phyloP scores from a whole-genome alignment of 2,329 filamentous ascomycete genomes.

The Ustilaginoidea virens region DNA sequence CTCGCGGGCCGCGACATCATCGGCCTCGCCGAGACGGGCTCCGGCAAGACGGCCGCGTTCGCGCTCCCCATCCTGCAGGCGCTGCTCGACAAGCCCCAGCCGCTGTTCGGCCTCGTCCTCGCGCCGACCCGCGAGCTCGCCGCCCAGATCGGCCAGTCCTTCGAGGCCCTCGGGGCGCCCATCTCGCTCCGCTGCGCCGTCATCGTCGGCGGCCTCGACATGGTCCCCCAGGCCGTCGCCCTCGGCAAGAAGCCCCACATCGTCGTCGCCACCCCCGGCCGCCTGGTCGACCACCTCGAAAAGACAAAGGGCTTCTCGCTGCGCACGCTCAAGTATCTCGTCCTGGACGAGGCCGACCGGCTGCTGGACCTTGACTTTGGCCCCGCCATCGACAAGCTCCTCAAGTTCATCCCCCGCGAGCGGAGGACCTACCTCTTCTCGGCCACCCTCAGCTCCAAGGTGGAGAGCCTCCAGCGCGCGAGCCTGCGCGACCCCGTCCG shows the following conservation, averaged over 20 bases:
- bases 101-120: conserved; percentile 76
- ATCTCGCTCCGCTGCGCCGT: conserved; percentile 80
- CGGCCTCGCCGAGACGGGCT: conserved; percentile 86
- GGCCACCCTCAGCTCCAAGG: conserved; percentile 85
- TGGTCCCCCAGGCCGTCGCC: conserved; percentile 81
- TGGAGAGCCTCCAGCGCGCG: conserved; percentile 83
- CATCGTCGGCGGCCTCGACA: conserved; percentile 88
- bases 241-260: conserved; percentile 94
- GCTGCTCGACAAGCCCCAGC: conserved; percentile 73
- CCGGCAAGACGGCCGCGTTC: conserved; percentile 92
- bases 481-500: conserved; percentile 72
- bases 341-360: conserved; percentile 90
- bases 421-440: conserved; percentile 79
- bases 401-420: conserved; percentile 72
- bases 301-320: conserved; percentile 94
- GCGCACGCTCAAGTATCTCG: conserved; percentile 66
- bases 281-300: conserved; percentile 81
- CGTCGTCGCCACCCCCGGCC: conserved; percentile 79
- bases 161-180: conserved; percentile 73
- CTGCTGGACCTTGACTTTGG: conserved; percentile 91
- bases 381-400: conserved; percentile 79
- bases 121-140: conserved; percentile 90
- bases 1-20: conserved; percentile 76
- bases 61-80: conserved; percentile 84
- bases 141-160: conserved; percentile 75